Evolutionary conservation across 495 filamentous ascomycete genomes (phyloP).

Genomic region (Penicillium cinerascens): DNA sequence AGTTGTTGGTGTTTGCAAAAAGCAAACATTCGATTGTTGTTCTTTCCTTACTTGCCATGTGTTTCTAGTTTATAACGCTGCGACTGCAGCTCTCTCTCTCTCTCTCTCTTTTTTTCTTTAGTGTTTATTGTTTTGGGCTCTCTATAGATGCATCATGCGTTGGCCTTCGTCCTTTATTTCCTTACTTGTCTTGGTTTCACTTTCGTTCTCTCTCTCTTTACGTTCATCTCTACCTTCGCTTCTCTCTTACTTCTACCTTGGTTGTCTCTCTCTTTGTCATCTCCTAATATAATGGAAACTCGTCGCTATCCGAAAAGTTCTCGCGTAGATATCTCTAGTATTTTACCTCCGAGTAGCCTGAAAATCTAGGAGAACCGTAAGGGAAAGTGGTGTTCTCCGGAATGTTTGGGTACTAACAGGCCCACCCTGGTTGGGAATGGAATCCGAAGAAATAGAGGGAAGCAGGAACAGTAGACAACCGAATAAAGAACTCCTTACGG

Average conservation of each 20-base stretch:
- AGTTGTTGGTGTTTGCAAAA: constrained; percentile 6
- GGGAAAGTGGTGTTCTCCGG: too few relatives aligned
- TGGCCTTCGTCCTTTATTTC: not conserved
- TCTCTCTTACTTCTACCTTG: not conserved
- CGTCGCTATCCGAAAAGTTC: not conserved
- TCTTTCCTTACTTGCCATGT: not conserved
- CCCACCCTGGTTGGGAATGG: too few relatives aligned
- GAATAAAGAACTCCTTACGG: too few relatives aligned
- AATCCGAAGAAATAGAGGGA: too few relatives aligned
- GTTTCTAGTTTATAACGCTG: not conserved
- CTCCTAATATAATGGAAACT: constrained; percentile 1
- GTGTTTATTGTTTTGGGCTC: not conserved
- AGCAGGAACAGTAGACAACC: too few relatives aligned
- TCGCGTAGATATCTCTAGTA: not conserved
- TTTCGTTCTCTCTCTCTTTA: not conserved
- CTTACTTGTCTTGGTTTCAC: not conserved
- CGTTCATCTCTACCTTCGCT: too few relatives aligned
- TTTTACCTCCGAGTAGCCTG: too few relatives aligned
- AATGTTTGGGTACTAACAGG: too few relatives aligned
- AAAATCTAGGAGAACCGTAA: too few relatives aligned
- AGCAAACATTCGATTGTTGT: not conserved
- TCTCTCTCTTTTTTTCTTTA: not conserved
- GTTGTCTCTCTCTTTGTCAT: not conserved
- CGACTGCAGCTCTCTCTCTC: not conserved
- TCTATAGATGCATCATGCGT: not conserved